Base-by-base conservation (phyloP, 331 rosid genomes). In the Malus hybrid region DNA sequence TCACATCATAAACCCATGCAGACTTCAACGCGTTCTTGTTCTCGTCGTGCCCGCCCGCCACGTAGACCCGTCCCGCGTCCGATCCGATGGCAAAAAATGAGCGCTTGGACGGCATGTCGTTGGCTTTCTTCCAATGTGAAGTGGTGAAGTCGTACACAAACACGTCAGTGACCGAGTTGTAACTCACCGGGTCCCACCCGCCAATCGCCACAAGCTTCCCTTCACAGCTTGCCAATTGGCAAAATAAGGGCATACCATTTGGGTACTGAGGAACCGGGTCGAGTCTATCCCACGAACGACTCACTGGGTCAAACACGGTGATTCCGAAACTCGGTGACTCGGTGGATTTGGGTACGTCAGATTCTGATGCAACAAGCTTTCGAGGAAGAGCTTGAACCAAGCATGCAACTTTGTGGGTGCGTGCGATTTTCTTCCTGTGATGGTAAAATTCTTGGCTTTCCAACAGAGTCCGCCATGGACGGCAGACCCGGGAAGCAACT, bases 41-140 rank as follows among this genome's bases (percentile, higher is more conserved):
- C 87, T 80, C 96, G 15, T 93, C 96, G 24, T 93, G 98, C 54
- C 98, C 98, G 4, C 98, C 98, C 7, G 97, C 92, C 6, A 93
- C 76, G 39, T 72, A 89, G 19, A 93, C 82, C 72, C 83, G 77
- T 9, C 90, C 88, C 2, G 9, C 54, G 13, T 44, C 33, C 61
- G 88, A 82, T 7, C 97, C 98, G 66, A 85, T 79, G 10, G 97
- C 97, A 5, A 90, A 93, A 39, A 91, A 93, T 1, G 98, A 89
- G 0, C 97, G 59, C 33, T 82, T 84, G 44, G 82, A 83, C 29
- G 93, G 98, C 98, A 93, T 87, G 32, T 83, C 85, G 27, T 44
- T 83, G 34, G 90, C 96, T 15, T 52, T 62, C 7, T 72, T 69
- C 98, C 98, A 93, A 4, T 7, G 29, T 2, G 81, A 66, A 1